Evolutionary conservation across 2,329 filamentous ascomycete species (phyloP).

Genomic region (Pyricularia sp.): DNA sequence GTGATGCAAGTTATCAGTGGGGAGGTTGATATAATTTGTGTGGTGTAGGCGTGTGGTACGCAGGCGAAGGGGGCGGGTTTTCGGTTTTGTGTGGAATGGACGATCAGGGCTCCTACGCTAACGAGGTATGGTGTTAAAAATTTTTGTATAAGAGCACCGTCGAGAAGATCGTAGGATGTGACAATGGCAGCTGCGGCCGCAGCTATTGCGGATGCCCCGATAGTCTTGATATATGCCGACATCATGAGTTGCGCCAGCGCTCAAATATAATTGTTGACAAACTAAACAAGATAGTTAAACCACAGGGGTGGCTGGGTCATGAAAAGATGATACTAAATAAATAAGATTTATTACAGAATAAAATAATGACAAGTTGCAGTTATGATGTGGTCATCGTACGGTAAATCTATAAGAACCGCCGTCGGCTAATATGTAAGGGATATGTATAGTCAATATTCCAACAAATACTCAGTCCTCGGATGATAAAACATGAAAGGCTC

Average conservation of each 20-base stretch:
- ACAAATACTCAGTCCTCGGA: no score
- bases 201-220: background rate
- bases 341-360: no score
- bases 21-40: conserved; percentile 26
- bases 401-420: background rate
- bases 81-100: background rate
- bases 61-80: conserved; percentile 9
- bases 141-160: background rate
- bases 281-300: no score
- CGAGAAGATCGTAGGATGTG: background rate
- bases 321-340: no score
- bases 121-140: background rate
- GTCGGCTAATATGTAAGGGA: background rate
- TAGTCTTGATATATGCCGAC: background rate
- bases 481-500: background rate
- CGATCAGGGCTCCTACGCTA: background rate
- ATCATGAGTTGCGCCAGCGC: background rate
- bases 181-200: background rate
- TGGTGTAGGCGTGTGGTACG: conserved; percentile 20
- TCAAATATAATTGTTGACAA: background rate
- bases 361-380: background rate
- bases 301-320: no score
- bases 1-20: conserved; percentile 29
- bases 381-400: background rate
- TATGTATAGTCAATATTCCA: no score